A percentile compares a stretch with the other conserved stretches of the same genome.
Evolutionary conservation across 768 basidiomycete genomes (phyloP).

Genomic region (Auriculariales sp.): DNA sequence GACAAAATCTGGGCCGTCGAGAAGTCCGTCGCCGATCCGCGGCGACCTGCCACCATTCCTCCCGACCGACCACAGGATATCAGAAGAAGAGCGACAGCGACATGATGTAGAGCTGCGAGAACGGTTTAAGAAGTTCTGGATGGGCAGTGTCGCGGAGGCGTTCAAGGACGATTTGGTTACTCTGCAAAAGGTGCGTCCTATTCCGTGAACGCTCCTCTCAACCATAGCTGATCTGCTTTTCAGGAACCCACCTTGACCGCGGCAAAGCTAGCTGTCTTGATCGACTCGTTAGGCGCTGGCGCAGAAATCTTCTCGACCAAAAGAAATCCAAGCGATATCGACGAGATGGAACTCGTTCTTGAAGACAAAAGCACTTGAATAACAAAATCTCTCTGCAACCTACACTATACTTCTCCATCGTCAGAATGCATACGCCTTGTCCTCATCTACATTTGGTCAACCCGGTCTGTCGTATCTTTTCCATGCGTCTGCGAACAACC

Average conservation of each 20-base stretch:
- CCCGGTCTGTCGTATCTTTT: too few relatives aligned
- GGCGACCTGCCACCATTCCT: conserved; percentile 42
- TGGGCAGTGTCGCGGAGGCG: conserved; percentile 66
- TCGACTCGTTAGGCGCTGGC: conserved; percentile 71
- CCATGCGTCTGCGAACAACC: too few relatives aligned
- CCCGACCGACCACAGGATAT: conserved; percentile 15
- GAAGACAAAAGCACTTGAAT: too few relatives aligned
- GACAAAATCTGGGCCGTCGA: conserved; percentile 8
- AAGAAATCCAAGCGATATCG: conserved; percentile 21
- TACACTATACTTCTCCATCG: too few relatives aligned
- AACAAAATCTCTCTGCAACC: too few relatives aligned
- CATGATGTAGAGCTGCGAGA: conserved; percentile 44
- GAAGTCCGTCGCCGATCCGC: conserved; percentile 19
- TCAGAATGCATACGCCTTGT: too few relatives aligned
- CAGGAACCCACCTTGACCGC: conserved; percentile 56
- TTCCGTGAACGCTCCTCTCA: background rate
- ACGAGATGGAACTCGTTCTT: conserved; percentile 72
- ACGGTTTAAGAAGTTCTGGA: conserved; percentile 75
- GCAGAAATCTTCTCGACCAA: conserved; percentile 50
- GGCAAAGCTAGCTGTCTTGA: conserved; percentile 55
- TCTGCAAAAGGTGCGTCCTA: conserved; percentile 52
- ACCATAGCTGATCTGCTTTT: conserved; percentile 13
- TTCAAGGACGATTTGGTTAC: conserved; percentile 76
- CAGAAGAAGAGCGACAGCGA: conserved; percentile 17
- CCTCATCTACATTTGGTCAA: too few relatives aligned